Conservation (phyloP, 2,329 filamentous ascomycete species). For the Hypoxylon sp. region DNA sequence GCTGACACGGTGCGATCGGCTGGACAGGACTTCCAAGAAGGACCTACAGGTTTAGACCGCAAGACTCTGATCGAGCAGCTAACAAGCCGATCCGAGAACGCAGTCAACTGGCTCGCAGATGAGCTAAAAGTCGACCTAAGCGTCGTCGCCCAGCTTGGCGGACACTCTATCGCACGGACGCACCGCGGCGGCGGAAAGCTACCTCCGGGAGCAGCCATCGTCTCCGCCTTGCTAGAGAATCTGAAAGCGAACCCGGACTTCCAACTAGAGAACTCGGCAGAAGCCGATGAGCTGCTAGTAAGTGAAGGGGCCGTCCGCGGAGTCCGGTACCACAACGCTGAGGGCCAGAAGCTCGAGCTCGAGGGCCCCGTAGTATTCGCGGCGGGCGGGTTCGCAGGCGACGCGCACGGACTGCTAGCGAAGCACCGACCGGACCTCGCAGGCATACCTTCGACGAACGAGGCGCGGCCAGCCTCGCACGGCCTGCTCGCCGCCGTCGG, state of each 20-base stretch:
- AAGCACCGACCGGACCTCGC: conserved; percentile 65
- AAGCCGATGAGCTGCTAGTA: conserved; percentile 58
- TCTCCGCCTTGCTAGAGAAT: conserved; percentile 60
- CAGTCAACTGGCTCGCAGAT: conserved; percentile 64
- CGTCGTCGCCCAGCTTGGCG: conserved; percentile 65
- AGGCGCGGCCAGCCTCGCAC: conserved; percentile 63
- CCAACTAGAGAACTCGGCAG: conserved; percentile 58
- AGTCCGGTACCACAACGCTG: conserved; percentile 55
- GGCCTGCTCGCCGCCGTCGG: conserved; percentile 50
- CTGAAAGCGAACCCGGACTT: conserved; percentile 60
- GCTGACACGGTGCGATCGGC: conserved; percentile 62
- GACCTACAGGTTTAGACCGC: conserved; percentile 44
- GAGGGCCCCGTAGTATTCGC: conserved; percentile 66
- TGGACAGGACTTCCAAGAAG: conserved; percentile 51
- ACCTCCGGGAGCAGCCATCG: conserved; percentile 67
- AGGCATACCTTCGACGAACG: conserved; percentile 69
- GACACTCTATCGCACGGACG: conserved; percentile 63
- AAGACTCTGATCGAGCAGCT: conserved; percentile 58
- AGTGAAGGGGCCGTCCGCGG: conserved; percentile 53
- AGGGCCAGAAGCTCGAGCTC: conserved; percentile 50
- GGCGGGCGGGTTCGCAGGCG: conserved; percentile 68
- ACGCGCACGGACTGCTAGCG: conserved; percentile 63
- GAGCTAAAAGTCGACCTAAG: conserved; percentile 66
- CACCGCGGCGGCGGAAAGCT: conserved; percentile 64
- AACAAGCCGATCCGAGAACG: conserved; percentile 55